Conservation (phyloP, 441 rosid species). For the Pelargonium myrrhifolium region DNA sequence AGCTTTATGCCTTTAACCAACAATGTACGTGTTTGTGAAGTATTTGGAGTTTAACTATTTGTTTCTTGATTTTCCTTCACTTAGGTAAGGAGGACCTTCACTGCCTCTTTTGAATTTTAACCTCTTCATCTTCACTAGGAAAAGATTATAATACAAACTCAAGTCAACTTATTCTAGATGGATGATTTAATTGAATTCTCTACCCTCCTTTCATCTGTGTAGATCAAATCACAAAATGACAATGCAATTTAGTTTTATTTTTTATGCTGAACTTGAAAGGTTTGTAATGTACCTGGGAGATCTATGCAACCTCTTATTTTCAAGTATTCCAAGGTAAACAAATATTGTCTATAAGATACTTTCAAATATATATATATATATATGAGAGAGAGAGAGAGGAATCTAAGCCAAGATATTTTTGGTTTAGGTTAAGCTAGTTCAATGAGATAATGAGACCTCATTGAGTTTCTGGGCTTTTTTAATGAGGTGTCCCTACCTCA, state of each 20-base stretch:
- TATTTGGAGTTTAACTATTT: not conserved
- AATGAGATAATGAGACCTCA: no score
- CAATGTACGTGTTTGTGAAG: not conserved
- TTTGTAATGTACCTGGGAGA: not conserved
- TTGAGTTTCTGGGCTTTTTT: no score
- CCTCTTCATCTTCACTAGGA: not conserved
- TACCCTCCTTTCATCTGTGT: not conserved
- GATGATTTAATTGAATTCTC: slow-evolving; percentile 1
- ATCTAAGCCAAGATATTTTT: no score
- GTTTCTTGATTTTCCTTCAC: not conserved
- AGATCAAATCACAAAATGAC: not conserved
- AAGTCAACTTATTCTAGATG: not conserved
- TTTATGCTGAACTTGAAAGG: not conserved
- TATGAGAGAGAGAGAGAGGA: no score
- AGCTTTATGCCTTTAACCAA: not conserved
- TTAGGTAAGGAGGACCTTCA: not conserved
- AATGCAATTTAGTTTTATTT: not conserved
- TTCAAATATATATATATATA: no score
- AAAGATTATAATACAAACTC: not conserved
- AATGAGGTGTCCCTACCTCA: no score
- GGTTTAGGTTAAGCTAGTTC: no score
- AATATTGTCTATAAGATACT: not conserved
- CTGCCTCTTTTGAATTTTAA: not conserved
- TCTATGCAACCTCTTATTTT: not conserved
- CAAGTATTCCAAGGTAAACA: not conserved